Conservation (phyloP, 2,329 filamentous ascomycete genomes). For the Juglanconis oblonga region DNA sequence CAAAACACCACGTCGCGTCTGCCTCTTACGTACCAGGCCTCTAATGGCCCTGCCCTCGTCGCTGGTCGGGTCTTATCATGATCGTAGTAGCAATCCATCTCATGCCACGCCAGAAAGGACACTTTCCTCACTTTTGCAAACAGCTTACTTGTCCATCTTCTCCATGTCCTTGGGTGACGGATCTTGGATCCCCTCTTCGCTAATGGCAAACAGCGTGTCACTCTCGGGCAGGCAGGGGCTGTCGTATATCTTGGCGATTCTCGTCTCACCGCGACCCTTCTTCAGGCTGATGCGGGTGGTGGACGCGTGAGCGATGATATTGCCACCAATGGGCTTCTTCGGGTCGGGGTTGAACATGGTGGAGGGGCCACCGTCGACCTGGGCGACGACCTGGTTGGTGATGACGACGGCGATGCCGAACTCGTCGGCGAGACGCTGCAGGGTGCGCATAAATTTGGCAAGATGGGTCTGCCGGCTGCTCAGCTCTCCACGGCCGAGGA, state of each 20-base stretch:
- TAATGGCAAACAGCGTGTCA: slow-evolving; percentile 95
- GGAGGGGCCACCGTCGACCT: slow-evolving; percentile 93
- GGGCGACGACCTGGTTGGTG: slow-evolving; percentile 97
- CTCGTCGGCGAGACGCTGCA: slow-evolving; percentile 74
- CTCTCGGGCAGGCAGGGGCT: slow-evolving; percentile 95
- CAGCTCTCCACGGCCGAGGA: slow-evolving; percentile 91
- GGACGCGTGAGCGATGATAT: slow-evolving; percentile 97
- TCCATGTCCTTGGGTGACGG: slow-evolving; percentile 94
- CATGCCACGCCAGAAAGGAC: too few species aligned
- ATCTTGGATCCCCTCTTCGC: slow-evolving; percentile 94
- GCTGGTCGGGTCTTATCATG: too few species aligned
- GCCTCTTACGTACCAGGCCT: background rate
- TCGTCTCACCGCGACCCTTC: slow-evolving; percentile 91
- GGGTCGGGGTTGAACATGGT: slow-evolving; percentile 98
- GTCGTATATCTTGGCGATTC: slow-evolving; percentile 99
- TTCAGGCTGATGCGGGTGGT: slow-evolving; percentile 93
- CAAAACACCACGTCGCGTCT: background rate
- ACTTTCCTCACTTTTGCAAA: slow-evolving; percentile 20
- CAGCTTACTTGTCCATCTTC: slow-evolving; percentile 48
- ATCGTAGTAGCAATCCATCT: background rate
- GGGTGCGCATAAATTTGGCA: slow-evolving; percentile 82
- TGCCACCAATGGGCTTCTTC: slow-evolving; percentile 98
- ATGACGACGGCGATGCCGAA: slow-evolving; percentile 99
- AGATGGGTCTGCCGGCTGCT: slow-evolving; percentile 89
- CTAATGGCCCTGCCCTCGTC: too few species aligned